These are phyloP conservation scores for Schizonepeta tenuifolia DNA, from an alignment of 257 asterid genomes.

Conservation along the genomic window DNA sequence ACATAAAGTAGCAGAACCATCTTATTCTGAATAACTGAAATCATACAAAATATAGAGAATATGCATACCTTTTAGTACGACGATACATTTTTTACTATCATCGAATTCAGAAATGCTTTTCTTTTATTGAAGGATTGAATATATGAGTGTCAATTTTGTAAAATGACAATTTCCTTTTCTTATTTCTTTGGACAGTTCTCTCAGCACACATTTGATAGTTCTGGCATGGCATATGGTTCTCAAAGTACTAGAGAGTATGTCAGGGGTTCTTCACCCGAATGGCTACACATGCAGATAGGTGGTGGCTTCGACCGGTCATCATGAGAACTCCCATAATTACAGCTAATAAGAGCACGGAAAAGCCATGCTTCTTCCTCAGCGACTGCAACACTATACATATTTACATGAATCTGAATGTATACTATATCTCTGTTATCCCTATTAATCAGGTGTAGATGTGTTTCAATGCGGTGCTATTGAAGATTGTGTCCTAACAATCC, in stretches of 20 bases:
- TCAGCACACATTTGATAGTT: conserved; percentile 63
- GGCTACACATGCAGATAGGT: conserved; percentile 97
- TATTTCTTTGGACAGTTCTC: conserved; percentile 52
- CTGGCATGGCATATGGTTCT: conserved; percentile 65
- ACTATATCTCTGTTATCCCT: conserved; percentile 22
- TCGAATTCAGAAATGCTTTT: neutral
- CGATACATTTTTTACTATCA: neutral
- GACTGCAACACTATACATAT: conserved; percentile 35
- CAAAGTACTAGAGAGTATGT: conserved; percentile 63
- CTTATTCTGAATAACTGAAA: no score
- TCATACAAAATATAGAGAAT: neutral
- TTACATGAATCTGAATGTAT: conserved; percentile 34
- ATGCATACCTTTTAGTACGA: neutral
- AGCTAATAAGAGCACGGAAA: conserved; percentile 38
- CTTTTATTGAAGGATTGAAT: neutral
- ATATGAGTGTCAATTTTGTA: neutral
- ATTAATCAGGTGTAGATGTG: conserved; percentile 30
- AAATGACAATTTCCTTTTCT: neutral
- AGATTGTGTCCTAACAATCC: conserved; percentile 23
- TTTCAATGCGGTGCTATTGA: conserved; percentile 11
- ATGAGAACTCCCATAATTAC: conserved; percentile 35
- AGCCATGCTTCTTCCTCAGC: conserved; percentile 37
- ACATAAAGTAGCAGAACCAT: no score
- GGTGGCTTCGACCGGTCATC: conserved; percentile 75
- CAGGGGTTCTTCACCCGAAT: conserved; percentile 74